These are phyloP conservation scores for Silene latifolia DNA, from an alignment of 148 eudicot genomes.

Conservation along the genomic window DNA sequence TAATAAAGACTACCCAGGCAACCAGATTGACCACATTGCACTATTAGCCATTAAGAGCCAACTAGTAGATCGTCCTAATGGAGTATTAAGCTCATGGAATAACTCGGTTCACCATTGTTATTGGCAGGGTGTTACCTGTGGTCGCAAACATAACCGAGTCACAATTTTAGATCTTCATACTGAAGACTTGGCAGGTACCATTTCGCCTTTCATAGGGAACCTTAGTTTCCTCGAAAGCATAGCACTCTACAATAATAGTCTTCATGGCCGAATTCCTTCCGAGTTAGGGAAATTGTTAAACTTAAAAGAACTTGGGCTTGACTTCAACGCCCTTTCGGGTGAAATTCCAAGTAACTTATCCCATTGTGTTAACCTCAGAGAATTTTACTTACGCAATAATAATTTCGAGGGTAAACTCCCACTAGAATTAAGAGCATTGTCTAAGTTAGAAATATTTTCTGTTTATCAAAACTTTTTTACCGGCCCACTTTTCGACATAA, in stretches of 20 bases:
- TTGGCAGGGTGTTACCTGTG: constrained; percentile 43
- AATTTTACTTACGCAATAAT: too few relatives aligned
- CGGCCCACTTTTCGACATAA: too few relatives aligned
- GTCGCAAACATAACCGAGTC: constrained; percentile 22
- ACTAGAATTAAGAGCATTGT: too few relatives aligned
- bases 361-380: too few relatives aligned
- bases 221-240: constrained; percentile 30
- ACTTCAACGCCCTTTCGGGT: too few relatives aligned
- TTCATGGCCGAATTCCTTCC: constrained; percentile 30
- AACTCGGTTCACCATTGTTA: constrained; percentile 32
- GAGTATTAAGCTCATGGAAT: constrained; percentile 38
- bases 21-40: not conserved
- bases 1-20: not conserved
- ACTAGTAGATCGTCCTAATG: not conserved
- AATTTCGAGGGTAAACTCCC: too few relatives aligned
- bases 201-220: constrained; percentile 46
- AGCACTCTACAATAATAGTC: constrained; percentile 26
- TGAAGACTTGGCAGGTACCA: constrained; percentile 20
- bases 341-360: too few relatives aligned
- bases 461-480: too few relatives aligned
- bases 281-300: constrained; percentile 28
- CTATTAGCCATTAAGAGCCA: constrained; percentile 1
- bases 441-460: too few relatives aligned
- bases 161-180: constrained; percentile 20
- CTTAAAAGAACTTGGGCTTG: too few relatives aligned